Evolutionary conservation across 129 eudicot genomes (phyloP).

Genomic region (Cynara cardunculus): DNA sequence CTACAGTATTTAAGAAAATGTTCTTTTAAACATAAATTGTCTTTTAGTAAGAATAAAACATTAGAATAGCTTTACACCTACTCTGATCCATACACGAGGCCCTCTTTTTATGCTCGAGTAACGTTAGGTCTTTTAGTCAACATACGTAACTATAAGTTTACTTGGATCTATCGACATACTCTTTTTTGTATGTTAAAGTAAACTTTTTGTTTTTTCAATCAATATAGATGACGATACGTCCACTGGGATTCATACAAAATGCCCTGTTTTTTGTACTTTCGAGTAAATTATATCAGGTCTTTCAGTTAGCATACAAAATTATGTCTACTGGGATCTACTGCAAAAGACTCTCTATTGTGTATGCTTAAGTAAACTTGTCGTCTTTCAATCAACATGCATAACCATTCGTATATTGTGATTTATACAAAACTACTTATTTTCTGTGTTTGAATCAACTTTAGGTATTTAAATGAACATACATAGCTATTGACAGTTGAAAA

Average conservation of each 20-base stretch:
- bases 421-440: neutral
- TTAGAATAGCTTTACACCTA: neutral
- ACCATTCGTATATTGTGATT: neutral
- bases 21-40: neutral
- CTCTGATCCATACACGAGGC: neutral
- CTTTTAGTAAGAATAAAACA: neutral
- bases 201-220: neutral
- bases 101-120: neutral
- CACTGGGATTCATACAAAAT: neutral
- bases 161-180: neutral
- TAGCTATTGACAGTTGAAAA: neutral
- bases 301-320: neutral
- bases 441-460: neutral
- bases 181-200: neutral
- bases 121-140: neutral
- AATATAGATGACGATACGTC: neutral
- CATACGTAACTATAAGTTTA: neutral
- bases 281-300: neutral
- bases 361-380: neutral
- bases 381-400: neutral
- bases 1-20: neutral
- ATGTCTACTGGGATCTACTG: neutral
- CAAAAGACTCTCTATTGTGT: neutral
- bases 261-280: neutral
- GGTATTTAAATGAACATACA: neutral